Conservation (phyloP, 176 grass and related monocot species). For the Areca catechu region DNA sequence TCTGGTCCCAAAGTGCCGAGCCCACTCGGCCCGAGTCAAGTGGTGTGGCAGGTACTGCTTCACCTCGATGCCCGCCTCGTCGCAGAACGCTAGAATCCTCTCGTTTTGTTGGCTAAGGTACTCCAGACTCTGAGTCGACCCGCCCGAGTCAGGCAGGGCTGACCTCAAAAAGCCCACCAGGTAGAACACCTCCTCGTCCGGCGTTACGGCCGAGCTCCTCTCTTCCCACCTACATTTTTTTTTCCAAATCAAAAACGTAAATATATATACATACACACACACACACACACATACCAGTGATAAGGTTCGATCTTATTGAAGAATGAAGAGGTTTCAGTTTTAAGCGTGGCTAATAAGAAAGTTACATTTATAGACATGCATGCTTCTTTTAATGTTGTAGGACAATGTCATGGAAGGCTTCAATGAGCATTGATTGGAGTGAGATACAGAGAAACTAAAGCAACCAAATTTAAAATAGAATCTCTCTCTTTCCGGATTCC, state of each 20-base stretch:
- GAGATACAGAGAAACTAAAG: background rate
- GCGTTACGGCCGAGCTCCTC: slow-evolving; percentile 68
- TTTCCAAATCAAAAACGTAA: too few species aligned
- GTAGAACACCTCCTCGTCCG: slow-evolving; percentile 91
- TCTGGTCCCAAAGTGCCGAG: slow-evolving; percentile 50
- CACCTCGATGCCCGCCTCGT: slow-evolving; percentile 32
- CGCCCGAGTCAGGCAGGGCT: slow-evolving; percentile 37
- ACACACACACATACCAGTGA: too few species aligned
- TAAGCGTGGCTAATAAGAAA: too few species aligned
- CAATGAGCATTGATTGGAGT: background rate
- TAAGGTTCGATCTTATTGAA: too few species aligned
- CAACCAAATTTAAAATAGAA: background rate
- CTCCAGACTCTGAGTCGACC: slow-evolving; percentile 34
- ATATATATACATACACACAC: too few species aligned
- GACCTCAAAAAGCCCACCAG: slow-evolving; percentile 83
- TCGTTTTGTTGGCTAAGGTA: slow-evolving; percentile 58
- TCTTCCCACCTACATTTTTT: slow-evolving; percentile 60
- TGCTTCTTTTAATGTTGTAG: too few species aligned
- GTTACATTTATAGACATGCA: too few species aligned
- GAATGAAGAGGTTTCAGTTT: too few species aligned
- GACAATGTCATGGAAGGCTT: too few species aligned
- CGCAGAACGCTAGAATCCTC: slow-evolving; percentile 66
- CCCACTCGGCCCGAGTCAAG: slow-evolving; percentile 55
- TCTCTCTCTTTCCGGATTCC: background rate
- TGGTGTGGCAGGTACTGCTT: slow-evolving; percentile 89